Conservation (phyloP, 2,329 filamentous ascomycete genomes). For the Capronia americana region DNA sequence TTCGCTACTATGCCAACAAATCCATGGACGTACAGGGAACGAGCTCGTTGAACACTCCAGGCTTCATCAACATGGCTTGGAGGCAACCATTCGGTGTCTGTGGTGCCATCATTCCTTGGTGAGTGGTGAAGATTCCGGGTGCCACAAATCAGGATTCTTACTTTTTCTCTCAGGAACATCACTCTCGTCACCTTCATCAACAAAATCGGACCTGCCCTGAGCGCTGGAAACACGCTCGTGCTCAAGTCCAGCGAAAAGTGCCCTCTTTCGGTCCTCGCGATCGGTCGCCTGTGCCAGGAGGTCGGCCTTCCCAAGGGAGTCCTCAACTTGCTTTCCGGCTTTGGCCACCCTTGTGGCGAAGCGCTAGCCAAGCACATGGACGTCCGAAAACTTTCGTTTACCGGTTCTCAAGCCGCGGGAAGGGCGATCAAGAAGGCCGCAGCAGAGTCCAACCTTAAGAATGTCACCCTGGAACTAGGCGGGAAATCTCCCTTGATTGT, state of each 20-base stretch:
- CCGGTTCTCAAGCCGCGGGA: constrained; percentile 74
- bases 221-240: constrained; percentile 63
- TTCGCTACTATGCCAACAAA: constrained; percentile 84
- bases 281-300: constrained; percentile 71
- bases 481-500: constrained; percentile 67
- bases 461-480: constrained; percentile 64
- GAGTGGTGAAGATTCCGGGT: no score
- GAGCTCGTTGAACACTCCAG: constrained; percentile 74
- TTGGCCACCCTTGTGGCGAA: constrained; percentile 66
- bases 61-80: constrained; percentile 78
- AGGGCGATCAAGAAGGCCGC: constrained; percentile 48
- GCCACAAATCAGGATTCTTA: no score
- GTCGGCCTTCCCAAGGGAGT: constrained; percentile 80
- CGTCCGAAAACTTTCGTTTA: constrained; percentile 81
- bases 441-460: constrained; percentile 60
- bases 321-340: constrained; percentile 77
- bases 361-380: constrained; percentile 70
- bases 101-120: constrained; percentile 80
- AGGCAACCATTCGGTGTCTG: constrained; percentile 78
- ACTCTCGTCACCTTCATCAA: background rate
- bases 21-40: constrained; percentile 86
- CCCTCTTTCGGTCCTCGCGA: constrained; percentile 61
- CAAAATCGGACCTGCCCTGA: constrained; percentile 56
- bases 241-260: constrained; percentile 65
- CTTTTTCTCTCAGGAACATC: background rate